These are phyloP conservation scores for Phaseolus coccineus DNA, from an alignment of 331 rosid species.

Conservation along the genomic window DNA sequence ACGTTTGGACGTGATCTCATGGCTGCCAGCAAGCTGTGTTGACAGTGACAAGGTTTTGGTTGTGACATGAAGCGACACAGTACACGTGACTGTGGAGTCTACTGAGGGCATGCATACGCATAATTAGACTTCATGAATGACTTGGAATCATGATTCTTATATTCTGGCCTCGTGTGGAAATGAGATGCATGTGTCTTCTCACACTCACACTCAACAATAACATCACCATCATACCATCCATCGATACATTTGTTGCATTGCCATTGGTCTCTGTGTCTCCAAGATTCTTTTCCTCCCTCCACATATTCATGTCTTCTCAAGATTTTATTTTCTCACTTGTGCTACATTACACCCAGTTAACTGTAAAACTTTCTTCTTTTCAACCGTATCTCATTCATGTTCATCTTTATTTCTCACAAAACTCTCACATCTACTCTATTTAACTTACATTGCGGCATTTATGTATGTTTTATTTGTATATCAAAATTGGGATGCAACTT, in stretches of 20 bases:
- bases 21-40: conserved; percentile 45
- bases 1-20: conserved; percentile 17
- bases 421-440: no score
- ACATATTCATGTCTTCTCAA: conserved; percentile 14
- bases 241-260: background rate
- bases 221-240: background rate
- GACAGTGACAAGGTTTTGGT: conserved; percentile 39
- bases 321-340: conserved; percentile 28
- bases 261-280: conserved; percentile 17
- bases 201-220: background rate
- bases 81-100: conserved; percentile 54
- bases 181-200: conserved; percentile 1
- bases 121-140: background rate
- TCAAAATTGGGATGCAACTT: no score
- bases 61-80: conserved; percentile 36
- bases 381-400: background rate
- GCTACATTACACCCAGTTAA: background rate
- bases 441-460: no score
- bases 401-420: no score
- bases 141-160: background rate
- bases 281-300: conserved; percentile 19
- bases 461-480: no score
- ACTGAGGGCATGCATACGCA: conserved; percentile 1
- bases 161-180: conserved; percentile 43
- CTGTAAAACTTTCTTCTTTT: background rate